Percentiles rank a stretch among this genome's conserved stretches.
phyloP scores from a whole-genome alignment of 352 stramenopile species.

The Globisporangium paroecandrum region DNA sequence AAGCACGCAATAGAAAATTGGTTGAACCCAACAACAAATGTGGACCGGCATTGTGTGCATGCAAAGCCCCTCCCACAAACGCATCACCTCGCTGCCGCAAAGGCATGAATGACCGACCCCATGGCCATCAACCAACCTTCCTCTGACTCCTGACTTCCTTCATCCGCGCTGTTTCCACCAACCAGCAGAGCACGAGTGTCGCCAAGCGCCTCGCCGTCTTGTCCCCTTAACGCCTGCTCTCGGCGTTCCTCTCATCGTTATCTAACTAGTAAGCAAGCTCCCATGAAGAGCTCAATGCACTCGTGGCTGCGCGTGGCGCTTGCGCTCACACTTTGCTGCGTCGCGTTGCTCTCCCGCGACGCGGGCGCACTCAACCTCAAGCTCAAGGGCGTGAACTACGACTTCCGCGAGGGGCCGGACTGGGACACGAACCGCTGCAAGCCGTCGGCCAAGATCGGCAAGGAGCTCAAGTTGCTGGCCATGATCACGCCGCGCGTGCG shows the following conservation, averaged over 20 bases:
- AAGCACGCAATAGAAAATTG: background rate
- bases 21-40: background rate
- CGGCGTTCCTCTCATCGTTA: background rate
- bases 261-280: too few relatives aligned
- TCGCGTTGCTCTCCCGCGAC: background rate
- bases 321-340: background rate
- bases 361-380: conserved; percentile 16
- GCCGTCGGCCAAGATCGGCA: conserved; percentile 28
- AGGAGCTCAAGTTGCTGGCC: conserved; percentile 41
- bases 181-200: background rate
- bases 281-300: background rate
- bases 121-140: background rate
- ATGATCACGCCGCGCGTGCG: conserved; percentile 43
- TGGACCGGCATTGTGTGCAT: background rate
- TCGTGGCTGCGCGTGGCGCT: background rate
- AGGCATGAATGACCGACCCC: background rate
- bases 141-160: background rate
- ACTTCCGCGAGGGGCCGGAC: conserved; percentile 47
- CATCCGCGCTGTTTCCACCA: background rate
- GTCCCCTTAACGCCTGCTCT: background rate
- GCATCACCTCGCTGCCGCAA: background rate
- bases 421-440: conserved; percentile 59
- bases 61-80: background rate
- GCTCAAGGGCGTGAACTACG: conserved; percentile 65
- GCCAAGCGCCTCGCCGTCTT: background rate